phyloP scores from a whole-genome alignment of 108 stramenopile species.

The Discostella stelligeroides region DNA sequence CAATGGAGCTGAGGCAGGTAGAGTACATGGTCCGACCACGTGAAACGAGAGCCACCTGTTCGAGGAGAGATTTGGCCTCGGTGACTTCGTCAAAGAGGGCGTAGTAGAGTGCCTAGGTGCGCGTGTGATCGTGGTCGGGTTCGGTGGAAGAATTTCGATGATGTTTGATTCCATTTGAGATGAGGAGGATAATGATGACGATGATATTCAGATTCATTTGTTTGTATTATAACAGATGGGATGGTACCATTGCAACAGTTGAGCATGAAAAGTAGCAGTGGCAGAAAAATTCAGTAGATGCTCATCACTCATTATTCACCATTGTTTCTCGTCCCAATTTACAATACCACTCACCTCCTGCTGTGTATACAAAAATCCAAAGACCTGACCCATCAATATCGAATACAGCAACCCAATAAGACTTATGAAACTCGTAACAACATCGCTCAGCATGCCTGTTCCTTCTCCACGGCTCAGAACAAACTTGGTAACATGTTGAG shows the following conservation, averaged over 20 bases:
- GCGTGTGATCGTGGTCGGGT: no score
- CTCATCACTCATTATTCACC: no score
- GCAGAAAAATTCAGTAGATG: no score
- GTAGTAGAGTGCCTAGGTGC: slow-evolving; percentile 55
- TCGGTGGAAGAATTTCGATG: no score
- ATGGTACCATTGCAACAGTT: no score
- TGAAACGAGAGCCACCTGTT: slow-evolving; percentile 87
- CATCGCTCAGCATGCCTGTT: slow-evolving; percentile 39
- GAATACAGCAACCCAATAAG: slow-evolving; percentile 66
- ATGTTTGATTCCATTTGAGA: no score
- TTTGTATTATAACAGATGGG: no score
- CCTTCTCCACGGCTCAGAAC: slow-evolving; percentile 23
- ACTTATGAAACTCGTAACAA: slow-evolving; percentile 33
- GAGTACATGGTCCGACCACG: slow-evolving; percentile 77
- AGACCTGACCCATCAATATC: slow-evolving; percentile 77
- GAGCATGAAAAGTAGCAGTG: no score
- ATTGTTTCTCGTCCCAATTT: background rate
- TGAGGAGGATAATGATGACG: no score
- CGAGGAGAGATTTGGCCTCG: slow-evolving; percentile 79
- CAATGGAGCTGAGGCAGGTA: slow-evolving; percentile 65
- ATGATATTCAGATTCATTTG: no score
- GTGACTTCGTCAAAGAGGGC: slow-evolving; percentile 87
- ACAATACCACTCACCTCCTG: slow-evolving; percentile 39
- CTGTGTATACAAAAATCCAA: slow-evolving; percentile 54
- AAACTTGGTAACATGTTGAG: slow-evolving; percentile 26